Evolutionary conservation across 176 grass and related monocot species (phyloP).

Genomic region (Elaeis guineensis): DNA sequence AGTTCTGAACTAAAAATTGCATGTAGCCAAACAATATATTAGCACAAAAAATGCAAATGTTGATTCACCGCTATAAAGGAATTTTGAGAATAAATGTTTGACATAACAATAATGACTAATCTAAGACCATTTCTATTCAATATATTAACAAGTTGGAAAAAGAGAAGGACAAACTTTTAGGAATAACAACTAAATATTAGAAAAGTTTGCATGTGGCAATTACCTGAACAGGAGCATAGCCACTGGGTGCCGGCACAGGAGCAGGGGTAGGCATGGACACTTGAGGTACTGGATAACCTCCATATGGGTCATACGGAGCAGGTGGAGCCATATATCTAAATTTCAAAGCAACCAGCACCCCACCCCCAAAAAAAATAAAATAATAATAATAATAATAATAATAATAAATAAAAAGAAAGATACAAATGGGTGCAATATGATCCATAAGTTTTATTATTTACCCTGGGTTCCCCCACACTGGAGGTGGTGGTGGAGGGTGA

Average conservation of each 20-base stretch:
- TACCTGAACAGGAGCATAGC: conserved; percentile 98
- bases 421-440: neutral
- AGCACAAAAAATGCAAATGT: too few relatives aligned
- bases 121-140: too few relatives aligned
- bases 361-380: conserved; percentile 3
- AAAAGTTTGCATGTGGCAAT: neutral
- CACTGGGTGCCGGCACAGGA: conserved; percentile 53
- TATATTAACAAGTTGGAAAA: conserved; percentile 5
- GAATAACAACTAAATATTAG: conserved; percentile 7
- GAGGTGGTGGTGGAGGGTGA: conserved; percentile 68
- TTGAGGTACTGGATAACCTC: conserved; percentile 53
- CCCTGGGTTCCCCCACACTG: conserved; percentile 72
- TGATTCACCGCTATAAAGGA: too few relatives aligned
- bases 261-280: conserved; percentile 62
- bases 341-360: neutral
- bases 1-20: too few relatives aligned
- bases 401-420: neutral
- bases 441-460: conserved; percentile 29
- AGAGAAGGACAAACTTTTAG: neutral
- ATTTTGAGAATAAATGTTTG: too few relatives aligned
- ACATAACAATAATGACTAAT: too few relatives aligned
- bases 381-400: conserved; percentile 9
- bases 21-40: too few relatives aligned
- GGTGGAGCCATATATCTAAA: conserved; percentile 72
- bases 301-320: conserved; percentile 83